Evolutionary conservation across 169 alveolate species (phyloP).

Genomic region (Plasmodium ovale): DNA sequence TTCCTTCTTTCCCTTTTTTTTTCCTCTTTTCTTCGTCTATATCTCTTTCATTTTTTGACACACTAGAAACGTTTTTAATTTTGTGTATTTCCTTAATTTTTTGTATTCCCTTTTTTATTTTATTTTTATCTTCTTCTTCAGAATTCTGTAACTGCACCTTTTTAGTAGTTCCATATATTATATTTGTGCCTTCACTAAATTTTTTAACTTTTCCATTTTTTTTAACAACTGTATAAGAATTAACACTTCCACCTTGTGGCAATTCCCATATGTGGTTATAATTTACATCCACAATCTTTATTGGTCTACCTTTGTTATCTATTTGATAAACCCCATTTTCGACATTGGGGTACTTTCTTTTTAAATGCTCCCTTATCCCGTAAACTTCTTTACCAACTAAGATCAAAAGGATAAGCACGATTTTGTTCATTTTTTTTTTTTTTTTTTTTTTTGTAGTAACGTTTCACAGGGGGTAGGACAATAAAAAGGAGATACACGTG

Average conservation of each 20-base stretch:
- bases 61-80: constrained; percentile 56
- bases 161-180: constrained; percentile 71
- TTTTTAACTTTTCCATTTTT: constrained; percentile 67
- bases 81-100: constrained; percentile 14
- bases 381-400: constrained; percentile 18
- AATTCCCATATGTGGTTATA: constrained; percentile 67
- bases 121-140: constrained; percentile 33
- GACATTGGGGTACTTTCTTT: constrained; percentile 65
- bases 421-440: constrained; percentile 27
- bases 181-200: constrained; percentile 75
- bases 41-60: constrained; percentile 34
- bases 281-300: constrained; percentile 65
- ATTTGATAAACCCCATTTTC: constrained; percentile 71
- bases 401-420: constrained; percentile 17
- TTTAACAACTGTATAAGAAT: constrained; percentile 62
- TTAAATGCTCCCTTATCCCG: constrained; percentile 5
- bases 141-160: neutral
- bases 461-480: too few relatives aligned
- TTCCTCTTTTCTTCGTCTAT: constrained; percentile 11
- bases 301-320: constrained; percentile 72
- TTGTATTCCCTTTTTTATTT: constrained; percentile 28
- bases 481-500: neutral
- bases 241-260: constrained; percentile 53
- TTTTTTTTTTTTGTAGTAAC: neutral
- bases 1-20: constrained; percentile 3